Conservation (phyloP, 1,139 yeast genomes). For the Blastobotrys serpentis region DNA sequence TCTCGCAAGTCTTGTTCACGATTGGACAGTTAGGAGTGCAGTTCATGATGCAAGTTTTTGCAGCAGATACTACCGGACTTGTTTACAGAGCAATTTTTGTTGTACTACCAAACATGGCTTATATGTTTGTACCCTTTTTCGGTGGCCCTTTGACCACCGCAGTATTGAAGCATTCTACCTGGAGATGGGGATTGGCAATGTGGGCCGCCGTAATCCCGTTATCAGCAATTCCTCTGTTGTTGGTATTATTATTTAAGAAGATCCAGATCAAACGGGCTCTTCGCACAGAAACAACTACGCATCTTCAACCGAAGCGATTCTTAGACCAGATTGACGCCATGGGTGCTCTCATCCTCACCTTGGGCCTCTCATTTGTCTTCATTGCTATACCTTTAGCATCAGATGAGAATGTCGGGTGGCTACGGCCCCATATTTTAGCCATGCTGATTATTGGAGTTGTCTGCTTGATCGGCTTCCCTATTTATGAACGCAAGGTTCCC, state of each 20-base stretch:
- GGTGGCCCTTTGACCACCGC: constrained; percentile 22
- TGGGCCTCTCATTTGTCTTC: constrained; percentile 22
- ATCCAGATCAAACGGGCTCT: constrained; percentile 6
- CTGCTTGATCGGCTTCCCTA: constrained; percentile 18
- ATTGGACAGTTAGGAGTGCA: constrained; percentile 42
- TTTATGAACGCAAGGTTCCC: constrained; percentile 19
- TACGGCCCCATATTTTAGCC: constrained; percentile 15
- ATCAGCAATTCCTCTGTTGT: constrained; percentile 52
- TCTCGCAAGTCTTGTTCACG: constrained; percentile 40
- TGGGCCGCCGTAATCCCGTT: constrained; percentile 74
- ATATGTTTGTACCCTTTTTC: constrained; percentile 21
- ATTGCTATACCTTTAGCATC: constrained; percentile 25
- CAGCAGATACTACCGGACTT: constrained; percentile 43
- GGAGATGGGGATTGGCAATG: constrained; percentile 74
- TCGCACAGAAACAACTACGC: constrained; percentile 3
- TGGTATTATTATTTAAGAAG: constrained; percentile 18
- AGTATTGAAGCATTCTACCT: constrained; percentile 32
- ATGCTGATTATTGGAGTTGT: constrained; percentile 19
- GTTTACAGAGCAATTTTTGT: constrained; percentile 41
- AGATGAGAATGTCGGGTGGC: constrained; percentile 17
- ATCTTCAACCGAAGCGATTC: constrained; percentile 10
- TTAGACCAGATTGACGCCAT: constrained; percentile 22
- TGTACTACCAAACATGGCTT: constrained; percentile 36
- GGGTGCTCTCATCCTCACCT: constrained; percentile 22
- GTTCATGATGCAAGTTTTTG: constrained; percentile 40